Percentiles rank a stretch among this genome's conserved stretches.
Evolutionary conservation across 1,139 yeast genomes (phyloP).

Genomic region (Saccharomyces hybrid): DNA sequence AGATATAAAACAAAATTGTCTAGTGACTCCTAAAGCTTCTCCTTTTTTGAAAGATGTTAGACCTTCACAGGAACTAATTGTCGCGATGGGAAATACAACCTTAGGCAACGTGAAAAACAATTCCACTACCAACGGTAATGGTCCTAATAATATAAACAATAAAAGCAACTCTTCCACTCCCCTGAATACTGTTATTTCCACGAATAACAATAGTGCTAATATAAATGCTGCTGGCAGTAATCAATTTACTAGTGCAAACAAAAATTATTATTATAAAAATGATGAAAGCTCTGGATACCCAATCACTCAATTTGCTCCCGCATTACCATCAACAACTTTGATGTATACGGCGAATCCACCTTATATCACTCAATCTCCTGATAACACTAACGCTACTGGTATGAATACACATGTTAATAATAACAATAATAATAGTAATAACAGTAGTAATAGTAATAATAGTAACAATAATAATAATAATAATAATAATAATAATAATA

Average conservation of each 20-base stretch:
- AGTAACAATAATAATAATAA: background rate
- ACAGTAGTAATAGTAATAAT: background rate
- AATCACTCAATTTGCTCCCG: background rate
- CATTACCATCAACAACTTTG: background rate
- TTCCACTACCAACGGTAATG: background rate
- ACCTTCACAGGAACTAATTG: constrained; percentile 49
- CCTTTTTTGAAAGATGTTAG: constrained; percentile 41
- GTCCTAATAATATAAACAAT: constrained; percentile 3
- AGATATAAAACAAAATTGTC: constrained; percentile 53
- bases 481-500: background rate
- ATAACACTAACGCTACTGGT: background rate
- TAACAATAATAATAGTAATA: background rate
- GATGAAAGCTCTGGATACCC: constrained; percentile 3
- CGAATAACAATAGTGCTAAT: background rate
- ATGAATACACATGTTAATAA: background rate
- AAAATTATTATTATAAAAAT: constrained; percentile 2
- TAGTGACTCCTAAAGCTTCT: constrained; percentile 51
- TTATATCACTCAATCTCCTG: background rate
- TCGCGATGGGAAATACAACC: constrained; percentile 50
- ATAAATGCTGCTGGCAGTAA: constrained; percentile 1
- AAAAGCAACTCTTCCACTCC: constrained; percentile 1
- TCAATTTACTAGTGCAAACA: background rate
- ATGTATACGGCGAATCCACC: background rate
- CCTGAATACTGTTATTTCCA: background rate
- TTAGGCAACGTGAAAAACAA: constrained; percentile 35